Percentiles rank a stretch among this genome's conserved stretches.
phyloP scores from a whole-genome alignment of 306 rosid genomes.

The apple (Malus domestica) region DNA sequence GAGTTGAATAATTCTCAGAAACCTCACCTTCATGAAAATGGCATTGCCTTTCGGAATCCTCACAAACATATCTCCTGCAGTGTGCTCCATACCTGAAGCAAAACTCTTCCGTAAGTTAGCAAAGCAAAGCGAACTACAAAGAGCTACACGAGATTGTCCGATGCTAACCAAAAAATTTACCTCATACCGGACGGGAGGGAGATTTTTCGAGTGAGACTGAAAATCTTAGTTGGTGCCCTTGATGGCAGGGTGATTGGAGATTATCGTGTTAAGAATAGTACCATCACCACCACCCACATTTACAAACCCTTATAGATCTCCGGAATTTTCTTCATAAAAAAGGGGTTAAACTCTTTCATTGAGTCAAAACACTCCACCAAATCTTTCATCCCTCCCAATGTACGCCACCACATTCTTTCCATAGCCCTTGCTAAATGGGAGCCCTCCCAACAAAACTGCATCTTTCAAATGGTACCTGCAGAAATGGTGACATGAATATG shows the following conservation, averaged over 20 bases:
- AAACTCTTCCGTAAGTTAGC: neutral
- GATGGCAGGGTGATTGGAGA: conserved; percentile 20
- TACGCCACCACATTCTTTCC: conserved; percentile 10
- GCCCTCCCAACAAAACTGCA: conserved; percentile 20
- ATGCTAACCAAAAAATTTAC: neutral
- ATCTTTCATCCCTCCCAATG: conserved; percentile 8
- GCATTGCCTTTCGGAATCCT: conserved; percentile 22
- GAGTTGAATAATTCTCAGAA: neutral
- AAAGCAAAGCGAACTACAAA: neutral
- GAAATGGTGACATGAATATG: neutral
- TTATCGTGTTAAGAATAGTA: conserved; percentile 16
- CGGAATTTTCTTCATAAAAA: conserved; percentile 4
- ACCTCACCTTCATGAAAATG: conserved; percentile 24
- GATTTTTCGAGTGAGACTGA: conserved; percentile 1
- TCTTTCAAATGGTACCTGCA: conserved; percentile 21
- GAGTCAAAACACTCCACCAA: conserved; percentile 6
- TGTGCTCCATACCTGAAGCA: conserved; percentile 15
- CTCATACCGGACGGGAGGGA: conserved; percentile 11
- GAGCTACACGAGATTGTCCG: neutral
- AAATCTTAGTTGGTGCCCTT: conserved; percentile 28
- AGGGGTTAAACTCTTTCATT: conserved; percentile 11
- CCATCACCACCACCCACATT: conserved; percentile 24
- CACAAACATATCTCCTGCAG: conserved; percentile 20
- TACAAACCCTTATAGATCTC: conserved; percentile 9
- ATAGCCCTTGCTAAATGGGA: conserved; percentile 13